Percentiles rank a stretch among this genome's conserved stretches.
phyloP scores from a whole-genome alignment of 2,329 filamentous ascomycete species.

The Apiospora marii region DNA sequence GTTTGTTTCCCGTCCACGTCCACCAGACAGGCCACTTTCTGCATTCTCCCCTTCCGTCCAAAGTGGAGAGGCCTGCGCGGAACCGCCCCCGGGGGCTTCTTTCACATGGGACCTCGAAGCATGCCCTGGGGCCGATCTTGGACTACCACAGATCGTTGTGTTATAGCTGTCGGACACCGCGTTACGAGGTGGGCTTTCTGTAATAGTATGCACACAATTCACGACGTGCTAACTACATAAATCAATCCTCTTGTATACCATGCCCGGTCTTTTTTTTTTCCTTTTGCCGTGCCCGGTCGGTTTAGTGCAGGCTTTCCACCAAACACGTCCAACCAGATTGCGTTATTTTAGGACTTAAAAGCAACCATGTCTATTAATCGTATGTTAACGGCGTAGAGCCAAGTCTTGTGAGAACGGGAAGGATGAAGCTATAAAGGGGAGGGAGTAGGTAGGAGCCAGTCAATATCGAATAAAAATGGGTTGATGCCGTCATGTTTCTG shows the following conservation, averaged over 20 bases:
- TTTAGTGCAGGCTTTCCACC: not conserved
- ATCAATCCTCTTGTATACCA: not conserved
- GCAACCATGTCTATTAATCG: too few species aligned
- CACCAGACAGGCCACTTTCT: not conserved
- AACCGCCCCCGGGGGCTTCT: not conserved
- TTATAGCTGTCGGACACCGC: not conserved
- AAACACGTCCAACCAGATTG: not conserved
- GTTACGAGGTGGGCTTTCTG: too few species aligned
- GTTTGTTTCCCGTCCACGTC: not conserved
- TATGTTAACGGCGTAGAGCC: too few species aligned
- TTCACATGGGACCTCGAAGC: constrained; percentile 15
- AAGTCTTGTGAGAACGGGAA: too few species aligned
- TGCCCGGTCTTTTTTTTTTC: not conserved
- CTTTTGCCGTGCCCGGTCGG: too few species aligned
- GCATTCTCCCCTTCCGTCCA: not conserved
- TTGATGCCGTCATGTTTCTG: not conserved
- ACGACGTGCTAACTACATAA: too few species aligned
- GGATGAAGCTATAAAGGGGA: not conserved
- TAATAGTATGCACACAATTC: too few species aligned
- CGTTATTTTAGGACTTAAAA: not conserved
- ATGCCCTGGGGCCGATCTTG: constrained; percentile 18
- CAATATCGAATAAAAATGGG: not conserved
- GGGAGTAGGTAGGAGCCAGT: not conserved
- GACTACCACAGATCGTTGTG: not conserved
- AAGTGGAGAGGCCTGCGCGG: constrained; percentile 1